Evolutionary conservation across 768 basidiomycete species (phyloP).

Genomic region (Kwoniella botswanensis): DNA sequence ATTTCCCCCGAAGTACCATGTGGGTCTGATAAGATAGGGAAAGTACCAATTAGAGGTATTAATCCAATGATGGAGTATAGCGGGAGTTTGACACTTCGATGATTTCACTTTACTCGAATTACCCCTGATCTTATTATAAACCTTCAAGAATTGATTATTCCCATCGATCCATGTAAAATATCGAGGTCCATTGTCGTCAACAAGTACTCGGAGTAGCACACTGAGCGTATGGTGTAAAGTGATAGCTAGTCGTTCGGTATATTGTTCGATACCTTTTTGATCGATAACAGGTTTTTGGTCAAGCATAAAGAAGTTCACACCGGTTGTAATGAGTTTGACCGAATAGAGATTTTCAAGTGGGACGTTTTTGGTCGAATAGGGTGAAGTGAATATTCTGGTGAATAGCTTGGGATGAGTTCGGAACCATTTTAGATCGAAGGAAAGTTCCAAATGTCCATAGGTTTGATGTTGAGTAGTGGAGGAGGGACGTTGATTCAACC

Average conservation of each 20-base stretch:
- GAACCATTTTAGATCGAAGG: background rate
- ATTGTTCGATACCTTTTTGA: background rate
- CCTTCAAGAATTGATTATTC: background rate
- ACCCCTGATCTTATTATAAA: background rate
- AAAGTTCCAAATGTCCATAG: background rate
- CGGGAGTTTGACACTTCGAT: background rate
- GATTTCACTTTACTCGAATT: background rate
- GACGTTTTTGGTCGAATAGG: background rate
- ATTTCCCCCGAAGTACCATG: background rate
- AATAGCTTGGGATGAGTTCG: background rate
- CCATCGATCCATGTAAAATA: background rate
- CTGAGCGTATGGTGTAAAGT: background rate
- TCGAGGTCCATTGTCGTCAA: background rate
- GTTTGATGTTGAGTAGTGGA: background rate
- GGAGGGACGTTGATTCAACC: background rate
- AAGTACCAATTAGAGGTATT: background rate
- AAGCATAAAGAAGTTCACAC: background rate
- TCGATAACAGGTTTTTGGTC: background rate
- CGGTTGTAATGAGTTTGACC: background rate
- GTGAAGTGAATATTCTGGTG: background rate
- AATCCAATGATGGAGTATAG: background rate
- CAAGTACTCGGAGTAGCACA: background rate
- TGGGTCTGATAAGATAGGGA: constrained; percentile 9
- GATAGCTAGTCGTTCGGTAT: background rate
- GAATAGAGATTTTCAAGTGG: background rate